Conservation (phyloP, 805 yeast genomes). For the Starmerella apicola region DNA sequence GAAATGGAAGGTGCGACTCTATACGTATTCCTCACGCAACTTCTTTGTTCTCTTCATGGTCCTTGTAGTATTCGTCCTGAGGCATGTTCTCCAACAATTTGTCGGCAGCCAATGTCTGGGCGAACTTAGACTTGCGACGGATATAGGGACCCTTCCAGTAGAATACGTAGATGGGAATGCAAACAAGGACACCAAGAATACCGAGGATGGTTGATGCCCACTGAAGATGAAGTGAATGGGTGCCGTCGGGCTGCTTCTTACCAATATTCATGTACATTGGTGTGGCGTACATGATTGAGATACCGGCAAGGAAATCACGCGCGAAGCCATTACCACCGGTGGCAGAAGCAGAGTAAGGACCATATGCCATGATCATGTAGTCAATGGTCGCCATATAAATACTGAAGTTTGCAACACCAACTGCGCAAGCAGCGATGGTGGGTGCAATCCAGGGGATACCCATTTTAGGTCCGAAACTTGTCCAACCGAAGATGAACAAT, state of each 20-base stretch:
- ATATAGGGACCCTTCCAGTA: slow-evolving; percentile 33
- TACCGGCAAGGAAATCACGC: slow-evolving; percentile 33
- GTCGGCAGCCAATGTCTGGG: slow-evolving; percentile 24
- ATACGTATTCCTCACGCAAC: no score
- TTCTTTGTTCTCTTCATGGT: not conserved
- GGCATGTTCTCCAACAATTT: slow-evolving; percentile 5
- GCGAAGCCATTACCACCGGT: slow-evolving; percentile 36
- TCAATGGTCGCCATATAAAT: slow-evolving; percentile 36
- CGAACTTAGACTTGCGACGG: slow-evolving; percentile 29
- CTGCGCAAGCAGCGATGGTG: slow-evolving; percentile 29
- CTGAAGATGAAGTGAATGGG: slow-evolving; percentile 26
- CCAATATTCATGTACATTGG: slow-evolving; percentile 32
- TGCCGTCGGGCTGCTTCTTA: no score
- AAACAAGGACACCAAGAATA: slow-evolving; percentile 28
- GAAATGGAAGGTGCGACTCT: no score
- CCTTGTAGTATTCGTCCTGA: slow-evolving; percentile 4
- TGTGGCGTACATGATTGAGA: slow-evolving; percentile 30
- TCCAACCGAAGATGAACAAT: slow-evolving; percentile 34
- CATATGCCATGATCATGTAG: slow-evolving; percentile 34
- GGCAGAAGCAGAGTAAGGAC: slow-evolving; percentile 35
- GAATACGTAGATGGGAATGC: slow-evolving; percentile 30
- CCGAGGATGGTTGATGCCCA: slow-evolving; percentile 34
- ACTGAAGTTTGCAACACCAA: slow-evolving; percentile 33
- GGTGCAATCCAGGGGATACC: slow-evolving; percentile 33
- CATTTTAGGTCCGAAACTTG: slow-evolving; percentile 30